Evolutionary conservation across 2,329 filamentous ascomycete species (phyloP).

Genomic region (Capronia epimyces): DNA sequence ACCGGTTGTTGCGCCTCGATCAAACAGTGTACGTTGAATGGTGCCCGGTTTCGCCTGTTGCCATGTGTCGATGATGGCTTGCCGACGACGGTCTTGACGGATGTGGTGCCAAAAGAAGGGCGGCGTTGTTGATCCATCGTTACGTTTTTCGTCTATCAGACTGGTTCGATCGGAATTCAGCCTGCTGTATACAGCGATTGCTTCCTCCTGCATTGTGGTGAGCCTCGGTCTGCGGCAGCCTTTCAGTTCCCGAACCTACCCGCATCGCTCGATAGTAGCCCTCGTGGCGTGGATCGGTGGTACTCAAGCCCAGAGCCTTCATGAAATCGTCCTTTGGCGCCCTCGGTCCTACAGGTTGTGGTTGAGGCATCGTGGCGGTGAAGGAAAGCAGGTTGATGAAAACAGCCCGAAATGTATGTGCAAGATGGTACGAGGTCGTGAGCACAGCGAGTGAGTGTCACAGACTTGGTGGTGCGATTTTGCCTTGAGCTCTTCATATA

Average conservation of each 20-base stretch:
- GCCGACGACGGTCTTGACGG: slow-evolving; percentile 39
- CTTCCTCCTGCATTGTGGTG: slow-evolving; percentile 37
- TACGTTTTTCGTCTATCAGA: slow-evolving; percentile 39
- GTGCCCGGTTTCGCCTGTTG: slow-evolving; percentile 35
- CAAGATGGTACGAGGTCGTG: slow-evolving; percentile 22
- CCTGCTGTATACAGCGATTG: slow-evolving; percentile 40
- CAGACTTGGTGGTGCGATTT: slow-evolving; percentile 17
- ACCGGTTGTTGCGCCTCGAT: slow-evolving; percentile 38
- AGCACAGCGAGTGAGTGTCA: slow-evolving; percentile 27
- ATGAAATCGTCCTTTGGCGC: slow-evolving; percentile 46
- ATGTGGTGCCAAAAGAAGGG: slow-evolving; percentile 47
- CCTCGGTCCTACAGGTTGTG: slow-evolving; percentile 35
- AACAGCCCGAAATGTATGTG: slow-evolving; percentile 27
- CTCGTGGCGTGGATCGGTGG: slow-evolving; percentile 41
- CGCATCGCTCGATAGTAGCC: slow-evolving; percentile 43
- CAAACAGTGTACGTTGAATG: slow-evolving; percentile 38
- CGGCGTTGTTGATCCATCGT: slow-evolving; percentile 36
- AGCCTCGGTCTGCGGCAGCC: slow-evolving; percentile 3
- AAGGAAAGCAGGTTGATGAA: slow-evolving; percentile 17
- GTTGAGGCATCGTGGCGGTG: slow-evolving; percentile 23
- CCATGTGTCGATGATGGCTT: slow-evolving; percentile 41
- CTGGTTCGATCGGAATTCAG: slow-evolving; percentile 39
- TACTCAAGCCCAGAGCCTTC: slow-evolving; percentile 39
- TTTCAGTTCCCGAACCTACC: slow-evolving; percentile 31
- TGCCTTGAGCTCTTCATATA: slow-evolving; percentile 22